phyloP scores from a whole-genome alignment of 2,329 filamentous ascomycete genomes.

The Drechslera avenae region DNA sequence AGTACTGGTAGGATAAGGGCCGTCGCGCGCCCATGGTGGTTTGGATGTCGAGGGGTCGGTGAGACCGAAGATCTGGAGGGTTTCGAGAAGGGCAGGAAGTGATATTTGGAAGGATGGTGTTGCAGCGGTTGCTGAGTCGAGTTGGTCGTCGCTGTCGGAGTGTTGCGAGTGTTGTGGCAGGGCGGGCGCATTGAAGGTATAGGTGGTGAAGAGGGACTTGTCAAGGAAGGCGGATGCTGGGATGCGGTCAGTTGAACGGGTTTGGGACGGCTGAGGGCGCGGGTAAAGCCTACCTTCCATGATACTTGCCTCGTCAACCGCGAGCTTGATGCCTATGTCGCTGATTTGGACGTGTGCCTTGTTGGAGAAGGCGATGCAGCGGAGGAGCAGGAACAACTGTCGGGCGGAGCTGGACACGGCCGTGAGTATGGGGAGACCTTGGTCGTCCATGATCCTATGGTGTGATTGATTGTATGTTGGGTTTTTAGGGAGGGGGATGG shows the following conservation, averaged over 20 bases:
- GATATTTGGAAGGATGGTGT: conserved; percentile 84
- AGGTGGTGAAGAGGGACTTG: conserved; percentile 85
- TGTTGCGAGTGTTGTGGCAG: conserved; percentile 46
- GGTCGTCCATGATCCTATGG: conserved; percentile 35
- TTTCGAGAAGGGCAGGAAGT: conserved; percentile 85
- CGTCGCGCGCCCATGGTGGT: conserved; percentile 49
- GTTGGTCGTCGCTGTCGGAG: conserved; percentile 36
- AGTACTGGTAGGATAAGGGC: conserved; percentile 61
- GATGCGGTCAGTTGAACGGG: conserved; percentile 9
- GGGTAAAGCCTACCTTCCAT: conserved; percentile 77
- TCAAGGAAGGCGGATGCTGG: conserved; percentile 81
- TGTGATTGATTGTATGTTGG: neutral
- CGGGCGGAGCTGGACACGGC: conserved; percentile 79
- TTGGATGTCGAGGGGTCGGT: conserved; percentile 50
- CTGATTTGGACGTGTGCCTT: conserved; percentile 77
- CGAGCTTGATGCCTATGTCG: conserved; percentile 82
- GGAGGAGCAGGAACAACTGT: conserved; percentile 70
- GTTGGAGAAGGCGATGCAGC: conserved; percentile 65
- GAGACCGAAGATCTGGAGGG: conserved; percentile 90
- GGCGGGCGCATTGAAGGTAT: conserved; percentile 65
- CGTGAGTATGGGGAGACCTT: conserved; percentile 65
- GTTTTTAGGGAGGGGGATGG: neutral
- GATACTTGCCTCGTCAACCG: conserved; percentile 83
- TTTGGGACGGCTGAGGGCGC: neutral
- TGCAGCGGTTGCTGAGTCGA: conserved; percentile 41